Base-by-base conservation (phyloP, 1,284 basidiomycete species). In the Amylostereum chailletii region DNA sequence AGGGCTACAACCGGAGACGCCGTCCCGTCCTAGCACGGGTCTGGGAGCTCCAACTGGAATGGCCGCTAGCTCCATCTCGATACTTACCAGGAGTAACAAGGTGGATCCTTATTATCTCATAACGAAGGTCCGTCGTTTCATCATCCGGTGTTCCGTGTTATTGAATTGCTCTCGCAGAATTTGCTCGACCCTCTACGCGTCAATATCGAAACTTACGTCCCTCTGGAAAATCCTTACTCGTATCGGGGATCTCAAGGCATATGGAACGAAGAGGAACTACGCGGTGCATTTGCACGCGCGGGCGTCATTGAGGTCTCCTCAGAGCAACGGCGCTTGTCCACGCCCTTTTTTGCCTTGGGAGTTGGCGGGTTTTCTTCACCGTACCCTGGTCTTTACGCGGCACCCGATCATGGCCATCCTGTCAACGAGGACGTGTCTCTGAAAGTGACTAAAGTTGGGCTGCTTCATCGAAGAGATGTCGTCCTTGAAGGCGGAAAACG, bases 81-180 rank as follows among this genome's bases (percentile, higher is more conserved):
- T 75, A 46, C 65, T 78, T 54, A 73, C 74, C 51, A 83, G 77
- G 57, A 72, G 74, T 48, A 76, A 69, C 58, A 92, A 86, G 67
- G 76, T 95, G 38, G 94, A 98, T 63, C 89, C 92, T 1, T 98
- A 98, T 68, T 88, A 86, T 63, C 77, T 96, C 49, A 97, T 98
- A 56, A 80, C 80, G 11, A 79, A 82, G 62, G 88, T 87, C 62
- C 60, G 77, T 61, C n/a, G 36, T 49, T 33, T 46, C 30, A 39
- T 43, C 32, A 36, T 33, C 44, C 33, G 36, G 7, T 40, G 30
- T 47, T 5, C n/a, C 8, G 19, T 42, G 40, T 51, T 26, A 49
- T 45, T 53, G 44, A 37, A 34, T 36, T 49, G 43, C 31, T 51
- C 47, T 11, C 50, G 11, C 61, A 90, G 78, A 80, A 86, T 57